These are phyloP conservation scores for Cyclotella sp. DNA, from an alignment of 108 stramenopile species.

Conservation along the genomic window DNA sequence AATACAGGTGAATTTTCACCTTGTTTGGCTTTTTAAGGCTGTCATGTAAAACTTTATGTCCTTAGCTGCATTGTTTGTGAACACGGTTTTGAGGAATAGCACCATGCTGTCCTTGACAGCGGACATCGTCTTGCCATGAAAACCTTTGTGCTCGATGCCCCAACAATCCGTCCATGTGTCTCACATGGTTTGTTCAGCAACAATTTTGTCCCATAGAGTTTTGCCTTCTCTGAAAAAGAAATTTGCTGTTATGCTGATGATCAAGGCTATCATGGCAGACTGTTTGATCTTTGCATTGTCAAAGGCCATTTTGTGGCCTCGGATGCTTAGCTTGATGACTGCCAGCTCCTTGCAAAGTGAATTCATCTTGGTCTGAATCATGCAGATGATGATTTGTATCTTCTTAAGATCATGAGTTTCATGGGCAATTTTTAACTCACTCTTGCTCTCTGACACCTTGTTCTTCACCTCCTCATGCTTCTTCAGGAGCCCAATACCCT, in stretches of 20 bases:
- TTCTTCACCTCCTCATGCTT: not conserved
- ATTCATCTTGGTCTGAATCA: not conserved
- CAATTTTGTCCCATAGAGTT: conserved; percentile 4
- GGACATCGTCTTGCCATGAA: not conserved
- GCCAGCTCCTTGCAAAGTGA: too few species aligned
- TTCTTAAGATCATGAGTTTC: not conserved
- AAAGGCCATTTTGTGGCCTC: too few species aligned
- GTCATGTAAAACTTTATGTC: not conserved
- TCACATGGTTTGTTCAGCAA: not conserved
- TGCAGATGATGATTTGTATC: not conserved
- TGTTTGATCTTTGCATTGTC: not conserved
- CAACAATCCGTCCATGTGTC: not conserved
- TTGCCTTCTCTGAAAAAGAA: conserved; percentile 1
- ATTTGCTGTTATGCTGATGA: not conserved
- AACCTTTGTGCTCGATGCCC: not conserved
- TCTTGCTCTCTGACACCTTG: not conserved
- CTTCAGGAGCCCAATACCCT: not conserved
- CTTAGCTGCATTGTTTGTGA: conserved; percentile 1
- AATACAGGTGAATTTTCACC: not conserved
- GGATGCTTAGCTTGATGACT: too few species aligned
- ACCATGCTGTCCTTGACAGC: not conserved
- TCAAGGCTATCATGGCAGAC: not conserved
- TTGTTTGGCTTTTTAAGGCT: too few species aligned
- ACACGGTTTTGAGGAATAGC: not conserved
- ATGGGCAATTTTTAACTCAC: not conserved